phyloP scores from a whole-genome alignment of 2,329 filamentous ascomycete species.

The Metarhizium album region DNA sequence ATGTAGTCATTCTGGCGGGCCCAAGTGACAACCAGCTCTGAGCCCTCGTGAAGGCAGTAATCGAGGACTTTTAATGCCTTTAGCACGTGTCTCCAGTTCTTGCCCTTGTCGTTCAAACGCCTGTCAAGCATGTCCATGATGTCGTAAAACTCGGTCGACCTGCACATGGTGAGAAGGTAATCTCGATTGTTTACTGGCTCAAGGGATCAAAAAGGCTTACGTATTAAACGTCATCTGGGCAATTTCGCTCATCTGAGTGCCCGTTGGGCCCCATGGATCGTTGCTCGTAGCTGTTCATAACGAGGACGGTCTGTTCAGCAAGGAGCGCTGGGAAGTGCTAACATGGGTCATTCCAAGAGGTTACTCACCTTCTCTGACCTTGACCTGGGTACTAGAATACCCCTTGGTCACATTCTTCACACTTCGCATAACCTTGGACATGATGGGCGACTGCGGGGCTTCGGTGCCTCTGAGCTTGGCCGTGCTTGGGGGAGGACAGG shows the following conservation, averaged over 20 bases:
- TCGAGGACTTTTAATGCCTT: slow-evolving; percentile 97
- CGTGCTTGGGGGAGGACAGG: neutral
- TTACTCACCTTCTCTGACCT: slow-evolving; percentile 81
- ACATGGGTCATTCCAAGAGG: slow-evolving; percentile 1
- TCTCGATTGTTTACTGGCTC: too few relatives aligned
- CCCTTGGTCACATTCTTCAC: slow-evolving; percentile 99
- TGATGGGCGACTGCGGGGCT: slow-evolving; percentile 31
- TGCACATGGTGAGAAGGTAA: slow-evolving; percentile 22
- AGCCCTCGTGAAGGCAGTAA: slow-evolving; percentile 95
- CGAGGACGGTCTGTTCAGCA: slow-evolving; percentile 9
- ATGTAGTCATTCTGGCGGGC: slow-evolving; percentile 96
- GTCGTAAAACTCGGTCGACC: slow-evolving; percentile 95
- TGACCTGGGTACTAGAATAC: slow-evolving; percentile 92
- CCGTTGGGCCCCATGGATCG: slow-evolving; percentile 95
- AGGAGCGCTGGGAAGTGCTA: neutral
- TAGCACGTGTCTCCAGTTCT: slow-evolving; percentile 97
- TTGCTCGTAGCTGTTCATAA: slow-evolving; percentile 78
- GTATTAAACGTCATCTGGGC: slow-evolving; percentile 96
- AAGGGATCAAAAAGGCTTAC: slow-evolving; percentile 36
- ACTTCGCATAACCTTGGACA: slow-evolving; percentile 96
- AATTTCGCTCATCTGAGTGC: slow-evolving; percentile 97
- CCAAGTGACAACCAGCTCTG: slow-evolving; percentile 94
- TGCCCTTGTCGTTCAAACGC: slow-evolving; percentile 95
- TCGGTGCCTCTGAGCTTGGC: neutral
- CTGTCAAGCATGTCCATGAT: slow-evolving; percentile 99